phyloP scores from a whole-genome alignment of 108 stramenopile genomes.

The Stephanodiscus minutulus region DNA sequence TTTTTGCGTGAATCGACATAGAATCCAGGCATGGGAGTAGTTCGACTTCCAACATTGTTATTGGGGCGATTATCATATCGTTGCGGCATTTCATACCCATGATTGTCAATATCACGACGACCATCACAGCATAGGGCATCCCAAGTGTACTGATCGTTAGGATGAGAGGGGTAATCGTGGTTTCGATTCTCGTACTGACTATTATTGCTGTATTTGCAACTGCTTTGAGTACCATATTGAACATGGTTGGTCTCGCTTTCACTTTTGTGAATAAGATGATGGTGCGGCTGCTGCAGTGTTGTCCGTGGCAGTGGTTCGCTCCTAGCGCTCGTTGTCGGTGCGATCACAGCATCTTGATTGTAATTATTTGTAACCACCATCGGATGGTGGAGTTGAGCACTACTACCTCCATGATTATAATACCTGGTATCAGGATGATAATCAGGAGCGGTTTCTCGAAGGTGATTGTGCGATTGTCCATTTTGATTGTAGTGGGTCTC shows the following conservation, averaged over 20 bases:
- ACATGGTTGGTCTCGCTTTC: constrained; percentile 1
- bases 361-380: neutral
- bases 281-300: neutral
- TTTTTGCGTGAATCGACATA: neutral
- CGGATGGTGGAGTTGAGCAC: neutral
- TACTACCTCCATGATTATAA: neutral
- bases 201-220: neutral
- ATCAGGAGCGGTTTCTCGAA: neutral
- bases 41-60: neutral
- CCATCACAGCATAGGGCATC: constrained; percentile 1
- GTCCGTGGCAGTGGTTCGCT: neutral
- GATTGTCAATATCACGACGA: neutral
- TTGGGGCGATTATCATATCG: neutral
- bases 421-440: neutral
- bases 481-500: neutral
- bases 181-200: neutral
- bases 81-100: neutral
- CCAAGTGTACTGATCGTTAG: neutral
- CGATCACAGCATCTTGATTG: neutral
- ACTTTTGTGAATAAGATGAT: constrained; percentile 10
- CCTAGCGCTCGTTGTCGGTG: neutral
- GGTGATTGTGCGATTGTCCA: neutral
- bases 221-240: neutral
- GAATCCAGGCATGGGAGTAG: neutral
- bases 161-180: neutral